A percentile compares a stretch with the other conserved stretches of the same genome.
Evolutionary conservation across 2,329 filamentous ascomycete genomes (phyloP).

Genomic region (Dothideomycetes sp.): DNA sequence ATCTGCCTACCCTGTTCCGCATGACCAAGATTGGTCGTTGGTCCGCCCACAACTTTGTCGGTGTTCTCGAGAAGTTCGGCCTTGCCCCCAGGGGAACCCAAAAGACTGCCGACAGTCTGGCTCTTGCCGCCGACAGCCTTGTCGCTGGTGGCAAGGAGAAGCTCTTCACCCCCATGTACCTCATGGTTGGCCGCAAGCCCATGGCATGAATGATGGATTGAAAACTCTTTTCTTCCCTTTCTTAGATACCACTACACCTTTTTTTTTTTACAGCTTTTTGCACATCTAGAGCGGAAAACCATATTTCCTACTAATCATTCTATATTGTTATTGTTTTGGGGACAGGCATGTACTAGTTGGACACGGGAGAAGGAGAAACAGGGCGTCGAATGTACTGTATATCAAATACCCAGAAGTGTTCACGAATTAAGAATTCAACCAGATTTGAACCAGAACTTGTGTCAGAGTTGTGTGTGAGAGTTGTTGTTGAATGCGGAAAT

Average conservation of each 20-base stretch:
- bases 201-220: conserved; percentile 11
- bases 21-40: conserved; percentile 81
- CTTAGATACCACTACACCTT: conserved; percentile 3
- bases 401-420: too few species aligned
- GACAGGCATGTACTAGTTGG: too few species aligned
- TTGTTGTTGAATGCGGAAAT: too few species aligned
- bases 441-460: too few species aligned
- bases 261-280: too few species aligned
- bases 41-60: conserved; percentile 66
- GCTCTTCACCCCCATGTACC: conserved; percentile 97
- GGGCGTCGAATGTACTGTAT: too few species aligned
- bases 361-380: too few species aligned
- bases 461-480: too few species aligned
- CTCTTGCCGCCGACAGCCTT: conserved; percentile 69
- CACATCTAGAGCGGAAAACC: too few species aligned
- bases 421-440: too few species aligned
- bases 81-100: conserved; percentile 75
- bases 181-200: conserved; percentile 91
- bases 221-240: not conserved
- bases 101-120: conserved; percentile 90
- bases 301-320: too few species aligned
- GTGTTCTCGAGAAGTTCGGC: conserved; percentile 62
- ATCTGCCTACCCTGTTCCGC: conserved; percentile 72
- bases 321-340: too few species aligned
- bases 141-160: conserved; percentile 80